Evolutionary conservation across 2,329 filamentous ascomycete species (phyloP), one percentile per base, ranked within the genome.

Genomic region (Aureobasidium lini): DNA sequence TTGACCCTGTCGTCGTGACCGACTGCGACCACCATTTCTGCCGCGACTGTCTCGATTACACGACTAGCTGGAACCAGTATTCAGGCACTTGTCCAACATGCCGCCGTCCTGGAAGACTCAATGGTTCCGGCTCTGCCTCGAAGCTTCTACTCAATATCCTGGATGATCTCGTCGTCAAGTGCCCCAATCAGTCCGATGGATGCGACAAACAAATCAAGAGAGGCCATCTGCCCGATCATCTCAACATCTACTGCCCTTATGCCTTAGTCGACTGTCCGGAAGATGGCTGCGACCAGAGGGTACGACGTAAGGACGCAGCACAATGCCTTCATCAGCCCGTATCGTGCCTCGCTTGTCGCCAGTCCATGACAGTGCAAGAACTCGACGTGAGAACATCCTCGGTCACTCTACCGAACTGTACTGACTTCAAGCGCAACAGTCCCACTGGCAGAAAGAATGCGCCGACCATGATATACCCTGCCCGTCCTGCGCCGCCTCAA

Each of bases 1-100:
- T 85, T 58, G 73, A 78, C 56, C 83, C 84, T 1, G 76, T 84
- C 46, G 75, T 71, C 4, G 70, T 81, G 64, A 72, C 84, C 49
- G 75, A 80, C 63, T 86, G 84, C 70, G 82, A 85, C 63, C 84
- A 86, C 71, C 80, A 82, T 63, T 86, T 86, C 72, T 86, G 84
- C 71, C 73, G 77, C 57, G 76, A 79, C 28, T 86, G 84, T 66
- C 74, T 86, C 61, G 76, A 76, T 53, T 73, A 76, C 46, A 76
- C 76, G 13, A 78, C 79, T 67, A 70, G 71, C 46, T 66, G 69
- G 49, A 70, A 71, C 60, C 37, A 62, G 8, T 66, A 69, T 8
- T 65, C 66, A 1, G 70, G 69, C 28, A 68, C 74, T 49, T 86
- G 83, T 71, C 83, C 83, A 48, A 79, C 79, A 4, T 85, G 83